A percentile compares a stretch with the other conserved stretches of the same genome.
Evolutionary conservation across 805 yeast species (phyloP).

Genomic region (Candida germanica): DNA sequence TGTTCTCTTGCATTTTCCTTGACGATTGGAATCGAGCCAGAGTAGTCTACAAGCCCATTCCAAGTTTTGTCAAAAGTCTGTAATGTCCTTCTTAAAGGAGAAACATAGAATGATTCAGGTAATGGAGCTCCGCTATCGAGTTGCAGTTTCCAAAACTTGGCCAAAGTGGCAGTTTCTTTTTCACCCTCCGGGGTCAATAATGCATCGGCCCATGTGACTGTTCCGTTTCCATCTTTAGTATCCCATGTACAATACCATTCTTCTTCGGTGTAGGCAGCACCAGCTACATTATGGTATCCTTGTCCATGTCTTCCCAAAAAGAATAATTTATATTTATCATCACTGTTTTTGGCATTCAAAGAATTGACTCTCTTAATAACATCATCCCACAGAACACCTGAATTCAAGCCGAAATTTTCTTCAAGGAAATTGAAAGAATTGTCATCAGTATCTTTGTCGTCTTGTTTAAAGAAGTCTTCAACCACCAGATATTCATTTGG

Average conservation of each 20-base stretch:
- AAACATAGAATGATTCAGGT: slow-evolving; percentile 26
- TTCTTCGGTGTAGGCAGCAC: slow-evolving; percentile 9
- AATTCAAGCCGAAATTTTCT: slow-evolving; percentile 22
- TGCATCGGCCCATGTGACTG: slow-evolving; percentile 32
- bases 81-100: slow-evolving; percentile 30
- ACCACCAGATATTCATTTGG: slow-evolving; percentile 11
- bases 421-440: slow-evolving; percentile 11
- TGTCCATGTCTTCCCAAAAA: slow-evolving; percentile 34
- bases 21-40: slow-evolving; percentile 17
- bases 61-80: slow-evolving; percentile 28
- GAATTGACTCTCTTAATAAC: slow-evolving; percentile 15
- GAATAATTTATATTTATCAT: slow-evolving; percentile 20
- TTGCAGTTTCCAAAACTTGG: slow-evolving; percentile 16
- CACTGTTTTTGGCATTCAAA: slow-evolving; percentile 10
- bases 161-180: slow-evolving; percentile 15
- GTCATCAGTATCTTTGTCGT: slow-evolving; percentile 14
- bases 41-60: slow-evolving; percentile 18
- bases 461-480: slow-evolving; percentile 20
- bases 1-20: slow-evolving; percentile 30
- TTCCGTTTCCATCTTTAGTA: slow-evolving; percentile 18
- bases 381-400: slow-evolving; percentile 20
- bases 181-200: slow-evolving; percentile 22
- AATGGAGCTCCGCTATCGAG: slow-evolving; percentile 18
- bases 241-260: slow-evolving; percentile 31
- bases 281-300: slow-evolving; percentile 31